phyloP scores from a whole-genome alignment of 345 rosid genomes.

The Hibiscus trionum region DNA sequence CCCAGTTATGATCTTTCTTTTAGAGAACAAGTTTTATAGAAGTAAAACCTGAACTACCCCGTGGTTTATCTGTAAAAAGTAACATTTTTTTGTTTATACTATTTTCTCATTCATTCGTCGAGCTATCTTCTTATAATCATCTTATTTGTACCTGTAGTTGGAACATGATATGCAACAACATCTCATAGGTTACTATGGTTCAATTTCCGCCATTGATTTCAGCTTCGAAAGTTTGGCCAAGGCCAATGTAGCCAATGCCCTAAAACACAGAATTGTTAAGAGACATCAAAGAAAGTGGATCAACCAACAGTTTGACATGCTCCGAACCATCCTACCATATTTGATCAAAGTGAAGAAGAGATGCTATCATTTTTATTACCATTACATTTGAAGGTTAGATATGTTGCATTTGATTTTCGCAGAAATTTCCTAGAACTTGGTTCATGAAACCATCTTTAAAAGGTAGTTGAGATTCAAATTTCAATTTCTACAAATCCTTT shows the following conservation, averaged over 20 bases:
- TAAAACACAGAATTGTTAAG: too few relatives aligned
- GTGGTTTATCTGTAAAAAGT: not conserved
- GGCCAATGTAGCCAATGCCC: constrained; percentile 14
- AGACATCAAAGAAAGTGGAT: constrained; percentile 11
- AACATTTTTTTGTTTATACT: not conserved
- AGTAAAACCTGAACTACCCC: not conserved
- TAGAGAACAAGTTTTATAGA: not conserved
- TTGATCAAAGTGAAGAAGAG: constrained; percentile 27
- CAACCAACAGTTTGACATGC: constrained; percentile 30
- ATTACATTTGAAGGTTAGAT: not conserved
- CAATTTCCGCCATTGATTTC: constrained; percentile 5
- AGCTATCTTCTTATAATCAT: not conserved
- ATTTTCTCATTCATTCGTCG: not conserved
- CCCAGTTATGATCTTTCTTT: not conserved
- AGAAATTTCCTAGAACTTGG: not conserved
- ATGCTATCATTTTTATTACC: not conserved
- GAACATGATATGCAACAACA: constrained; percentile 23
- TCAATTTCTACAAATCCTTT: too few relatives aligned
- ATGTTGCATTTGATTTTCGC: not conserved
- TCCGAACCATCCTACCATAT: constrained; percentile 44
- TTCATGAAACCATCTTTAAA: too few relatives aligned
- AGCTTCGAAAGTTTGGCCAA: constrained; percentile 12
- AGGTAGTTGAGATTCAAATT: too few relatives aligned
- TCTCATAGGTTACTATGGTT: constrained; percentile 11
- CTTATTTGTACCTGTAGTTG: constrained; percentile 14